Conservation (phyloP, 2,329 filamentous ascomycete genomes). For the Elsinoe batatas region DNA sequence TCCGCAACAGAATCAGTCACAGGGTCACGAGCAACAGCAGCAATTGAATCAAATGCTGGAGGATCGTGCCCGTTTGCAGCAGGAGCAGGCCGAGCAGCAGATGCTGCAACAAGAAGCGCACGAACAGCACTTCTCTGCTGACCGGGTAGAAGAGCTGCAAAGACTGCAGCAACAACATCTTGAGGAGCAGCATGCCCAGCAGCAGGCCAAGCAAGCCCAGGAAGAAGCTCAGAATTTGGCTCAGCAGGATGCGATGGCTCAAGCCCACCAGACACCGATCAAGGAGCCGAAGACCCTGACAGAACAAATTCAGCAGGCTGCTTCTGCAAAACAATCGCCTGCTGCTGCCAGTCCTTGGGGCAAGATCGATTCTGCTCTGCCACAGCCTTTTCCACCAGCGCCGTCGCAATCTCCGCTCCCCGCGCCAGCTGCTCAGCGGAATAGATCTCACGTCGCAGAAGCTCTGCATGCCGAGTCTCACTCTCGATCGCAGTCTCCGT, state of each 20-base stretch:
- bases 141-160: slow-evolving; percentile 76
- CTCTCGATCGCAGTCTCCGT: slow-evolving; percentile 69
- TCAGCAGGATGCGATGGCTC: slow-evolving; percentile 18
- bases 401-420: slow-evolving; percentile 73
- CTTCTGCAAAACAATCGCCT: slow-evolving; percentile 48
- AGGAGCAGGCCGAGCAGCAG: slow-evolving; percentile 51
- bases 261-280: slow-evolving; percentile 23
- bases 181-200: slow-evolving; percentile 17
- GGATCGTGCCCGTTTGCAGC: slow-evolving; percentile 49
- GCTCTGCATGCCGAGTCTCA: slow-evolving; percentile 52
- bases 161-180: slow-evolving; percentile 38
- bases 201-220: slow-evolving; percentile 14
- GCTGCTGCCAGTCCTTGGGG: slow-evolving; percentile 43
- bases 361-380: slow-evolving; percentile 55
- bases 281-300: slow-evolving; percentile 58
- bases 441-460: slow-evolving; percentile 74
- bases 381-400: slow-evolving; percentile 67
- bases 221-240: slow-evolving; percentile 20
- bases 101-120: slow-evolving; percentile 34
- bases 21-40: slow-evolving; percentile 35
- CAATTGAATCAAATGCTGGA: slow-evolving; percentile 52
- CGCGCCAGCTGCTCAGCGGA: slow-evolving; percentile 79
- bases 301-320: slow-evolving; percentile 73
- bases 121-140: slow-evolving; percentile 40
- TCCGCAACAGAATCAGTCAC: slow-evolving; percentile 27